Base-by-base conservation (phyloP, 352 stramenopile species). In the Phytophthora sp. region DNA sequence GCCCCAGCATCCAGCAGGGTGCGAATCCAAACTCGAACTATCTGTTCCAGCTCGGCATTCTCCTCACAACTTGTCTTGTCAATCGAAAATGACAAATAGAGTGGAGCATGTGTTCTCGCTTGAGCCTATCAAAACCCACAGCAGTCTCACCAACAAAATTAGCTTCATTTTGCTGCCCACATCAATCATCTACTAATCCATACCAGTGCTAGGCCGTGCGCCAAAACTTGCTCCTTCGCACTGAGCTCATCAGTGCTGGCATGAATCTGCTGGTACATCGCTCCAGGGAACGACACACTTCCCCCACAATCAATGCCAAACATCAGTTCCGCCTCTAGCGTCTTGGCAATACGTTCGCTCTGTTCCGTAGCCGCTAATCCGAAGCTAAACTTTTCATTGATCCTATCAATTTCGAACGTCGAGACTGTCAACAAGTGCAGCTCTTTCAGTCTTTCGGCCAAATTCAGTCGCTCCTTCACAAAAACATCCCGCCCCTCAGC, bases 61-160 rank as follows among this genome's bases (percentile, higher is more conserved):
- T 56, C 23, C 2, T 15, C 27, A 23, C 31, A 7, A 46, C 20
- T 30, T 3, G 16, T 29, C 4, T 66, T 50, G 12, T 55, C 31
- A n/a, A 26, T 73, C 0, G 82, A 87, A 67, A 93, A 84, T 12
- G 85, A 93, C n/a, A 93, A 63, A 38, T 87, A 91, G 11, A 91
- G 21, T 12, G 85, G 81, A 1, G 71, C 80, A n/a, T 73, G 58
- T 1, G 80, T 91, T 33, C 67, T 71, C 9, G 71, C 58, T 68
- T 91, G 82, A 41, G 69, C 72, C 83, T 93, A 30, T 50, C 16
- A 52, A 27, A 36, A 55, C n/a, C n/a, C n/a, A n/a, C n/a, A n/a
- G n/a, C n/a, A 42, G 1, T 20, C 46, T n/a, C 7, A 49, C 18
- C 50, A 67, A 18, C 7, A 39, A 26, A 41, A 7, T 51, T 33